Evolutionary conservation across 192 early-diverging fungal species (phyloP).

Genomic region (Podila horticola): DNA sequence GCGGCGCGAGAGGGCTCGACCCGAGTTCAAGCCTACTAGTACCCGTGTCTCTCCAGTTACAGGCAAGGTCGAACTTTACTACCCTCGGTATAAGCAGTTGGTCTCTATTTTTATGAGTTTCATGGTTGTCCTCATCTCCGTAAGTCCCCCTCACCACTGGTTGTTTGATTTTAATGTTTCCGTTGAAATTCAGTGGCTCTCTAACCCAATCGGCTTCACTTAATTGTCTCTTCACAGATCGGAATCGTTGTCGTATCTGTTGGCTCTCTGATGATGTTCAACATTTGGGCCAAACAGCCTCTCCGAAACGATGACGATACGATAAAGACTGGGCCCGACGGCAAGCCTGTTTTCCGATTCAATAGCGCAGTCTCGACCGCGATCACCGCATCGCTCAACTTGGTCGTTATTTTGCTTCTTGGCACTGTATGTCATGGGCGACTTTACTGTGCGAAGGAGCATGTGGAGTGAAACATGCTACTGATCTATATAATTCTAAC

Average conservation of each 20-base stretch:
- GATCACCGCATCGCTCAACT: slow-evolving; percentile 55
- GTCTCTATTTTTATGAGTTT: slow-evolving; percentile 49
- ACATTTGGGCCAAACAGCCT: slow-evolving; percentile 6
- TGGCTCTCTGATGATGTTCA: slow-evolving; percentile 45
- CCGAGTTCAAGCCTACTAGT: slow-evolving; percentile 67
- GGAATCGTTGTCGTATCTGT: slow-evolving; percentile 59
- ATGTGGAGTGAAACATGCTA: too few relatives aligned
- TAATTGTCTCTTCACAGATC: slow-evolving; percentile 13
- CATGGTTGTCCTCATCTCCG: slow-evolving; percentile 55
- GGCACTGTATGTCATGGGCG: slow-evolving; percentile 54
- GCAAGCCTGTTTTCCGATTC: neutral
- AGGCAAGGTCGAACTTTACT: slow-evolving; percentile 57
- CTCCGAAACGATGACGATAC: neutral
- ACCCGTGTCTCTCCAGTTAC: slow-evolving; percentile 63
- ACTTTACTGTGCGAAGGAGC: neutral
- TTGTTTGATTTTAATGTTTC: neutral
- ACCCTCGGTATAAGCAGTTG: slow-evolving; percentile 52
- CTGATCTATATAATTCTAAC: too few relatives aligned
- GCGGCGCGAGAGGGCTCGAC: slow-evolving; percentile 60
- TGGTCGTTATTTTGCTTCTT: slow-evolving; percentile 64
- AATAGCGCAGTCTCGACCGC: slow-evolving; percentile 21
- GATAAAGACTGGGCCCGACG: neutral
- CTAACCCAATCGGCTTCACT: neutral
- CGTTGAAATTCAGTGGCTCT: too few relatives aligned
- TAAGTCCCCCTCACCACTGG: slow-evolving; percentile 12